Percentiles rank a stretch among this genome's conserved stretches.
phyloP scores from a whole-genome alignment of 129 eudicot genomes.

The sunflower (Helianthus annuus) region DNA sequence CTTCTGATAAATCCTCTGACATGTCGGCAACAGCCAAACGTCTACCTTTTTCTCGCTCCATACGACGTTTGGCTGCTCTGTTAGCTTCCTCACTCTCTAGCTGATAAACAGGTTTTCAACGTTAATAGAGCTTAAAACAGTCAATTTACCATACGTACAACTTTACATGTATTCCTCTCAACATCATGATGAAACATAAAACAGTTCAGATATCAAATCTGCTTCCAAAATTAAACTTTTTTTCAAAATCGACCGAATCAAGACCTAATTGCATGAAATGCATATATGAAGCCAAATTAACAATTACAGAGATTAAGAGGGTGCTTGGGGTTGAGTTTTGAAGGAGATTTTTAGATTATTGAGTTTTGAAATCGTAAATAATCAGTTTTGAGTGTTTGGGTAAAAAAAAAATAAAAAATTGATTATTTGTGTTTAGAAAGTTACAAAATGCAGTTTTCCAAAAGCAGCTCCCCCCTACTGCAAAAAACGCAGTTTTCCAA shows the following conservation, averaged over 20 bases:
- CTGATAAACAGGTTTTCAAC: slow-evolving; percentile 36
- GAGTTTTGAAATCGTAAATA: no score
- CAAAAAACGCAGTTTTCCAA: no score
- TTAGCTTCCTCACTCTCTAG: slow-evolving; percentile 89
- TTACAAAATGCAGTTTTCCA: no score
- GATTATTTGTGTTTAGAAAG: no score
- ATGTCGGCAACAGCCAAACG: slow-evolving; percentile 96
- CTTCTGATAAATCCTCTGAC: slow-evolving; percentile 99
- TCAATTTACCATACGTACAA: neutral
- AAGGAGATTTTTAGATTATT: no score
- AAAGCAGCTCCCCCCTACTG: no score
- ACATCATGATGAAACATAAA: slow-evolving; percentile 13
- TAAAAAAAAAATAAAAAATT: no score
- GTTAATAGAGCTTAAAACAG: slow-evolving; percentile 10
- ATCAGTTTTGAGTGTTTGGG: no score
- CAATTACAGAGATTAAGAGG: neutral
- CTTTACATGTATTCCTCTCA: neutral
- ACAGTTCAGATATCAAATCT: slow-evolving; percentile 24
- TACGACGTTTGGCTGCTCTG: slow-evolving; percentile 79
- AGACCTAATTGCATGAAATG: slow-evolving; percentile 7
- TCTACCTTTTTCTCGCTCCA: slow-evolving; percentile 95
- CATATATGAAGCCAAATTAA: neutral
- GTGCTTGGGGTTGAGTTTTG: no score
- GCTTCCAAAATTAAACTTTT: slow-evolving; percentile 26
- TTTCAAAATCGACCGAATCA: slow-evolving; percentile 2